phyloP scores from a whole-genome alignment of 768 basidiomycete species.

The Mycena belliarum region DNA sequence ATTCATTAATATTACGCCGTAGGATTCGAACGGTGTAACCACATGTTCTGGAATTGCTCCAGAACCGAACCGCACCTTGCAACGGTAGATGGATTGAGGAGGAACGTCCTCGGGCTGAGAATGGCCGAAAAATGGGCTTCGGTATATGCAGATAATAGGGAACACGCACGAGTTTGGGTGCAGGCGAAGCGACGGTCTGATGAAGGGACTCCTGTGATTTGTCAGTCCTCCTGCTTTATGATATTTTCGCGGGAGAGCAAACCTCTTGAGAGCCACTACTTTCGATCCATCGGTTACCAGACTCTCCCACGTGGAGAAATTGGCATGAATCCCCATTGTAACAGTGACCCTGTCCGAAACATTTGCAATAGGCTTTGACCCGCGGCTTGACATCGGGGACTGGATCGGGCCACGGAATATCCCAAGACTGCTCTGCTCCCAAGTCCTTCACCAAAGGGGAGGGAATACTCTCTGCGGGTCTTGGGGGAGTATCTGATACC shows the following conservation, averaged over 20 bases:
- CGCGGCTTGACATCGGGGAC: not conserved
- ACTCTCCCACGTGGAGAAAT: not conserved
- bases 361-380: not conserved
- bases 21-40: slow-evolving; percentile 11
- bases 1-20: not conserved
- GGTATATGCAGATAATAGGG: not conserved
- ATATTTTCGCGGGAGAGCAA: not conserved
- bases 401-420: slow-evolving; percentile 6
- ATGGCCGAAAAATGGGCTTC: not conserved
- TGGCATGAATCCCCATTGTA: not conserved
- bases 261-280: not conserved
- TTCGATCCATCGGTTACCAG: not conserved
- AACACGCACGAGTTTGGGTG: not conserved
- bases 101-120: slow-evolving; percentile 2
- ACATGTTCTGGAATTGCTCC: slow-evolving; percentile 7
- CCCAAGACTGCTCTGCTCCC: slow-evolving; percentile 2
- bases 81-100: slow-evolving; percentile 2
- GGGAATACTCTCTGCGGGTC: not conserved
- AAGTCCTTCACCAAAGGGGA: not conserved
- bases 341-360: slow-evolving; percentile 16
- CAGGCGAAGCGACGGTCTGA: not conserved
- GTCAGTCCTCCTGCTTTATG: not conserved
- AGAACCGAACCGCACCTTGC: slow-evolving; percentile 10
- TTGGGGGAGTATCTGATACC: not conserved
- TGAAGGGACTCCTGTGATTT: not conserved